These are phyloP conservation scores for Venturiaceae sp. DNA, from an alignment of 2,329 filamentous ascomycete species.

Conservation along the genomic window DNA sequence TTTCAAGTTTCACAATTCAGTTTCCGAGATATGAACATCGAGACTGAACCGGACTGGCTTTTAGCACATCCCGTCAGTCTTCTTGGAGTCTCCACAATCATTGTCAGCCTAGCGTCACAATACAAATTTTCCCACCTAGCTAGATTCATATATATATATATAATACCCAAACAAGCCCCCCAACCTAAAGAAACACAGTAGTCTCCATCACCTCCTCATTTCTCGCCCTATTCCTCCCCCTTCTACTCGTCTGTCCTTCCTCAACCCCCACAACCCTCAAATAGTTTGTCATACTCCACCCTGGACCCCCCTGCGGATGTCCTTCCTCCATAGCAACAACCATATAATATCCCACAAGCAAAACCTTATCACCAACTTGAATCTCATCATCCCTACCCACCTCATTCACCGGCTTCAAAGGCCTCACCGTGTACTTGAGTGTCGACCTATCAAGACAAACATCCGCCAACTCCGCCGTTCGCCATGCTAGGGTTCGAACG, in stretches of 20 bases:
- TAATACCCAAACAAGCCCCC: no score
- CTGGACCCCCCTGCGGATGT: background rate
- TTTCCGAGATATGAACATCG: no score
- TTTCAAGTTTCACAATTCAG: no score
- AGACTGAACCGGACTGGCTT: no score
- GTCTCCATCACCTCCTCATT: background rate
- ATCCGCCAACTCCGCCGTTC: background rate
- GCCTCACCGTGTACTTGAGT: slow-evolving; percentile 7
- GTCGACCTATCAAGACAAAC: background rate
- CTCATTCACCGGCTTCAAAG: slow-evolving; percentile 10
- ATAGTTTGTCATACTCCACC: background rate
- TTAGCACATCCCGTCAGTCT: no score
- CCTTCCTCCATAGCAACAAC: slow-evolving; percentile 6
- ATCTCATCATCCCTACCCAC: slow-evolving; percentile 10
- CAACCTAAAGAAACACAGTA: background rate
- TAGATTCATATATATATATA: no score
- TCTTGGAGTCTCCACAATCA: no score
- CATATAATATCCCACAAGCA: slow-evolving; percentile 11
- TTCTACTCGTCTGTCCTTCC: background rate
- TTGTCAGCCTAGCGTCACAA: no score
- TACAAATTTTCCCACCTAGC: no score
- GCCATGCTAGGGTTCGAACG: background rate
- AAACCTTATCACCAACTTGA: slow-evolving; percentile 7
- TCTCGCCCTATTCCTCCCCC: background rate
- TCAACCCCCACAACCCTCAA: background rate